A percentile compares a stretch with the other conserved stretches of the same genome.
These are phyloP conservation scores for Neofusicoccum cordaticola DNA, from an alignment of 2,329 filamentous ascomycete genomes.

Conservation along the genomic window DNA sequence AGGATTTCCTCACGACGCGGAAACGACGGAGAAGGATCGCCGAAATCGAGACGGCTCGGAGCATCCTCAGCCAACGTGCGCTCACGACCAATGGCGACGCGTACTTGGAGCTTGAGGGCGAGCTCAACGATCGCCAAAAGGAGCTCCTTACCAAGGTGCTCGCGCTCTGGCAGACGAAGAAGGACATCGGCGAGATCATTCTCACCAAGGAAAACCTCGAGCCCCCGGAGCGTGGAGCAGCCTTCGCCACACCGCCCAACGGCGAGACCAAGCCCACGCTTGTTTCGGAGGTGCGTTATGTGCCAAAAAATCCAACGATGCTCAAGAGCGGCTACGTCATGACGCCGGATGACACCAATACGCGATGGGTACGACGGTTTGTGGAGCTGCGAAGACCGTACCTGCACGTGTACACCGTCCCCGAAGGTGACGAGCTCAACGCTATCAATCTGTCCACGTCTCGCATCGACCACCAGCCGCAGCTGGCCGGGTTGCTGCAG, in stretches of 20 bases:
- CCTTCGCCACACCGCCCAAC: conserved; percentile 39
- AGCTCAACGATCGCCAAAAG: conserved; percentile 33
- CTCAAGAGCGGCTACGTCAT: conserved; percentile 87
- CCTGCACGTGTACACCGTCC: conserved; percentile 80
- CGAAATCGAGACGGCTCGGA: conserved; percentile 75
- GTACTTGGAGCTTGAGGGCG: conserved; percentile 21
- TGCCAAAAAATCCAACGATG: conserved; percentile 69
- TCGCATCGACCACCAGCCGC: conserved; percentile 87
- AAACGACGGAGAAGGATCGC: conserved; percentile 71
- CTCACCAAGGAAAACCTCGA: conserved; percentile 56
- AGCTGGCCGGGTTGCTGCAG: conserved; percentile 71
- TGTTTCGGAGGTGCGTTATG: conserved; percentile 70
- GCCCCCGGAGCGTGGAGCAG: conserved; percentile 63
- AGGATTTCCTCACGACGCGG: conserved; percentile 74
- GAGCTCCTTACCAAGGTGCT: conserved; percentile 54
- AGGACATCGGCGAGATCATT: conserved; percentile 44
- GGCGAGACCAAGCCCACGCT: conserved; percentile 59
- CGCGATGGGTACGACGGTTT: conserved; percentile 86
- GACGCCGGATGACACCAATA: conserved; percentile 76
- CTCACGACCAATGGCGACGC: conserved; percentile 23
- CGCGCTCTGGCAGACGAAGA: conserved; percentile 58
- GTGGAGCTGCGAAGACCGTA: conserved; percentile 91
- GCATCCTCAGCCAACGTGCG: conserved; percentile 57
- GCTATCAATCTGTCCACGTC: conserved; percentile 86
- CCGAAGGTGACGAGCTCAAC: conserved; percentile 85